Base-by-base conservation (phyloP, 306 rosid species). In the Spatholobus suberectus region DNA sequence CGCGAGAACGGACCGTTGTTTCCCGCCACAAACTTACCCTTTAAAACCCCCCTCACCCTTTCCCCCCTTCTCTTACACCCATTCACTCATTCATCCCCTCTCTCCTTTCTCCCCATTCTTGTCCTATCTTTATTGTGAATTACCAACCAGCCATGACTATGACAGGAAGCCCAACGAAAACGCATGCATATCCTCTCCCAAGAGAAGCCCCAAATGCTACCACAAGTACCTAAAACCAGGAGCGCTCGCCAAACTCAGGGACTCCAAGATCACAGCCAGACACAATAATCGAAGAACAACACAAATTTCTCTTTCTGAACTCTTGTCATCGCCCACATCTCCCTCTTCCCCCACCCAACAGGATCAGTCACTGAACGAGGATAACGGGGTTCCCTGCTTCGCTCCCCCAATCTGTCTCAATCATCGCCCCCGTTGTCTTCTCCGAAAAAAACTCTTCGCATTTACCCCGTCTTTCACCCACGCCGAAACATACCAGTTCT, bases 381-480 rank as follows among this genome's bases (percentile, higher is more conserved):
- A 74, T 58, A 34, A 78, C 14, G 82, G 74, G 0, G 17, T 81
- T 61, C 86, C 90, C 4, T 78, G 63, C 58, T 89, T 87, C 46
- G 47, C 70, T 15, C 47, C 40, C 3, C 46, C 61, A 29, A 14
- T 21, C 29, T 21, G 4, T 49, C 65, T 32, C 75, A n/a, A n/a
- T n/a, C 44, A 65, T 71, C 77, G 78, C 62, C 87, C 92, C 5
- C 72, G 32, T 0, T 77, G 83, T 52, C 52, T 87, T 1, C 63
- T 18, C 49, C 49, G 85, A 20, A 87, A 83, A 82, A 87, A 81
- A 61, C 77, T 85, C 21, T 63, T 78, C 1, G 91, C 87, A 0
- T 85, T 83, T 38, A 65, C 72, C n/a, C 89, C 89, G 0, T 46
- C 68, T 52, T 84, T 87, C 49, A 29, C 69, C 1, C 73, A 73